These are phyloP conservation scores for Deinandra increscens DNA, from an alignment of 129 eudicot genomes.

Conservation along the genomic window DNA sequence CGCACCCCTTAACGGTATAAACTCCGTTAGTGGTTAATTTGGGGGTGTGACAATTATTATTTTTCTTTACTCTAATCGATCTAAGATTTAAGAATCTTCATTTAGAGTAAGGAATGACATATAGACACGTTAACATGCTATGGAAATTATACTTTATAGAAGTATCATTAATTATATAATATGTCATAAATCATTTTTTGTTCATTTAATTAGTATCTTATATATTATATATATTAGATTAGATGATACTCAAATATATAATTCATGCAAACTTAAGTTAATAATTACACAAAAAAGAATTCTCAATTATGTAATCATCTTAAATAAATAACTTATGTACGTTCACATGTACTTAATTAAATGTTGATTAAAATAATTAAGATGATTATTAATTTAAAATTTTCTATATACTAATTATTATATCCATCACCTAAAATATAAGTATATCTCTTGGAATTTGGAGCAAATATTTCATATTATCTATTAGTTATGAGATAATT, in stretches of 20 bases:
- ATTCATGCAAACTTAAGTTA: neutral
- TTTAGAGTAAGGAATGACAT: neutral
- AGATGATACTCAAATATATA: neutral
- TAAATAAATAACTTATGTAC: no score
- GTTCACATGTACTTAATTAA: no score
- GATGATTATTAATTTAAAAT: no score
- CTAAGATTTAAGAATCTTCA: constrained; percentile 5
- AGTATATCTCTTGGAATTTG: neutral
- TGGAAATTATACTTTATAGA: neutral
- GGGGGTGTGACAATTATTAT: no score
- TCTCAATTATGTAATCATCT: no score
- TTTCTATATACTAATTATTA: no score
- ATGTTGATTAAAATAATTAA: no score
- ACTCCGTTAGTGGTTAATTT: no score
- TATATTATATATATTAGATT: no score
- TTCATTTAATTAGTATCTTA: neutral
- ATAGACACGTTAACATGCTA: neutral
- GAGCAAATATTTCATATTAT: neutral
- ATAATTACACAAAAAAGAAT: no score
- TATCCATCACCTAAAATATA: neutral
- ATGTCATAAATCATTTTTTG: neutral
- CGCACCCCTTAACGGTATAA: no score
- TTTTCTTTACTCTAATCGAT: neutral
- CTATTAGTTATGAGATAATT: neutral
- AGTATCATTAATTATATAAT: neutral